phyloP scores from a whole-genome alignment of 2,329 filamentous ascomycete genomes.

The Rutstroemia sydowiana region DNA sequence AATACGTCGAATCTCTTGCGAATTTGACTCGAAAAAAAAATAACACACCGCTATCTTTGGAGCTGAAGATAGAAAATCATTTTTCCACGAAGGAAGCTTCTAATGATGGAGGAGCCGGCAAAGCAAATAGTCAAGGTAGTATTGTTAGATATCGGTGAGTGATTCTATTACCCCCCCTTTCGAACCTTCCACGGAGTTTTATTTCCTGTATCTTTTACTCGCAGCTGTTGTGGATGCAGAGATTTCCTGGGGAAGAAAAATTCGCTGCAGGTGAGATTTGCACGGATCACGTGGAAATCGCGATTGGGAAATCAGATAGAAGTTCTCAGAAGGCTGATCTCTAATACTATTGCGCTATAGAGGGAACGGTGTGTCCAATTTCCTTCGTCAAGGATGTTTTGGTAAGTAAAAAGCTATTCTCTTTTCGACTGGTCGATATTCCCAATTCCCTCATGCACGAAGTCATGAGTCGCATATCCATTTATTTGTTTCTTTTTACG shows the following conservation, averaged over 20 bases:
- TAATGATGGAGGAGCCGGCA: background rate
- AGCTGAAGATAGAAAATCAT: background rate
- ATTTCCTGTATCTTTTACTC: background rate
- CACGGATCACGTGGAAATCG: background rate
- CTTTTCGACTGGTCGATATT: background rate
- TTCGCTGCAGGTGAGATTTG: background rate
- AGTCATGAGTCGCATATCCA: slow-evolving; percentile 5
- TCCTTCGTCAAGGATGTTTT: slow-evolving; percentile 78
- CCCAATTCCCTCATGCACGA: slow-evolving; percentile 2
- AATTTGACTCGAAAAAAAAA: background rate
- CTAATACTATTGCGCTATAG: slow-evolving; percentile 35
- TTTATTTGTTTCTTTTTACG: background rate
- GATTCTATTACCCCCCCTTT: background rate
- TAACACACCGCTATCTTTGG: slow-evolving; percentile 8
- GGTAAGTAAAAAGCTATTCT: slow-evolving; percentile 38
- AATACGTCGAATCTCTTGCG: background rate
- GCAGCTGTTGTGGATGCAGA: background rate
- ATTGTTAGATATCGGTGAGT: slow-evolving; percentile 31
- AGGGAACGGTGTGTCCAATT: slow-evolving; percentile 77
- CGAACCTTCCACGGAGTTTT: background rate
- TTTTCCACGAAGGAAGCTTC: background rate
- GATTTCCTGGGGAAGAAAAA: background rate
- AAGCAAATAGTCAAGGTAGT: slow-evolving; percentile 16
- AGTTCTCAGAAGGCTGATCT: slow-evolving; percentile 6
- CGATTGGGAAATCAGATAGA: background rate